Conservation (phyloP, 2,329 filamentous ascomycete genomes). For the Phoma sp. region DNA sequence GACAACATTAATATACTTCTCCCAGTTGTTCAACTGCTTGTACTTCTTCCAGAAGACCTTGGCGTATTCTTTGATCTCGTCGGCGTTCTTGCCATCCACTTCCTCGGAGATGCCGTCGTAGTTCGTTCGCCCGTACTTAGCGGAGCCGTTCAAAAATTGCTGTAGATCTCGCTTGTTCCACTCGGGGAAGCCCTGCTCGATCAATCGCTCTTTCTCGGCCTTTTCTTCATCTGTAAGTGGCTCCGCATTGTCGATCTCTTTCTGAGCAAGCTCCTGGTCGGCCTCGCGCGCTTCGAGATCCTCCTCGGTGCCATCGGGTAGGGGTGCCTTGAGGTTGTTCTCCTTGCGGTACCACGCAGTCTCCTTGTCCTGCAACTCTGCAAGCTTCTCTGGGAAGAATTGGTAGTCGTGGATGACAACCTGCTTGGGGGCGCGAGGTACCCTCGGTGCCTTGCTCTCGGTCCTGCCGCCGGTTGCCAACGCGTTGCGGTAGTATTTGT, state of each 20-base stretch:
- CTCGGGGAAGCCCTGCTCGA: slow-evolving; percentile 83
- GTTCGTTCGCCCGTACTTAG: slow-evolving; percentile 86
- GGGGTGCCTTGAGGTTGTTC: slow-evolving; percentile 90
- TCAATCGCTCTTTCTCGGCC: slow-evolving; percentile 81
- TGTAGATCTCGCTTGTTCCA: slow-evolving; percentile 99
- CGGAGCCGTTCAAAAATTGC: slow-evolving; percentile 94
- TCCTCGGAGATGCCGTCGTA: slow-evolving; percentile 86
- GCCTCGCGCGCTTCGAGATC: slow-evolving; percentile 83
- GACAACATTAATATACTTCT: slow-evolving; percentile 86
- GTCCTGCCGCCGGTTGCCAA: slow-evolving; percentile 80
- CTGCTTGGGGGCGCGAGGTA: slow-evolving; percentile 94
- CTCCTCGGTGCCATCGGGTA: slow-evolving; percentile 89
- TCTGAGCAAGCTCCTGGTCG: slow-evolving; percentile 84
- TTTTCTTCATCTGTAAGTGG: slow-evolving; percentile 88
- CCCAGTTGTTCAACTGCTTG: slow-evolving; percentile 85
- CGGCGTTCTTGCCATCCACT: slow-evolving; percentile 84
- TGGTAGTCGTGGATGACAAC: slow-evolving; percentile 93
- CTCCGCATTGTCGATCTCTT: slow-evolving; percentile 90
- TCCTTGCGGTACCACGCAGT: slow-evolving; percentile 96
- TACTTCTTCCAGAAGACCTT: slow-evolving; percentile 97
- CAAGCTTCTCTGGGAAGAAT: slow-evolving; percentile 85
- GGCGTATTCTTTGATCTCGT: slow-evolving; percentile 88
- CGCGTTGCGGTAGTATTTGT: slow-evolving; percentile 95
- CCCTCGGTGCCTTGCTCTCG: slow-evolving; percentile 88
- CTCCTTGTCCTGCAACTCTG: slow-evolving; percentile 92